Conservation (phyloP, 352 stramenopile species). For the Pythium phragmiticola region DNA sequence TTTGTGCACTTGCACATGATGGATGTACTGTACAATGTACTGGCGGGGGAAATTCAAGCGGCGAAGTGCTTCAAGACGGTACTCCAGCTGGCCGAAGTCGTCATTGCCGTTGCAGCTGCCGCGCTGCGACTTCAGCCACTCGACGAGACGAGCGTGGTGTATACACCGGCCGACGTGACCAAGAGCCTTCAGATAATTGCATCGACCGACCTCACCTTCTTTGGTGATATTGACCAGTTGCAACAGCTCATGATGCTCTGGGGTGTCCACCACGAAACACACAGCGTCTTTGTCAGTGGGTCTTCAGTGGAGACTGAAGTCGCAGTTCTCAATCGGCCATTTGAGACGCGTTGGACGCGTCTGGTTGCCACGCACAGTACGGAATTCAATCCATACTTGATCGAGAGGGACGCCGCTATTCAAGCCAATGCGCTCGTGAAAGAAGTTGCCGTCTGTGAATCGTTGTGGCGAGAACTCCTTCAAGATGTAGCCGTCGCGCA, state of each 20-base stretch:
- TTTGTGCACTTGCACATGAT: conserved; percentile 47
- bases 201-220: conserved; percentile 71
- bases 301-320: conserved; percentile 15
- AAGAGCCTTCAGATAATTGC: conserved; percentile 82
- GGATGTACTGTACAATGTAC: conserved; percentile 48
- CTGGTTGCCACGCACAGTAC: conserved; percentile 37
- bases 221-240: conserved; percentile 49
- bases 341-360: conserved; percentile 46
- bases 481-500: conserved; percentile 35
- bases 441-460: conserved; percentile 52
- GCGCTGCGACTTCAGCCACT: conserved; percentile 36
- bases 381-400: conserved; percentile 75
- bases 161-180: conserved; percentile 28
- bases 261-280: conserved; percentile 52
- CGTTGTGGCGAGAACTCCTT: conserved; percentile 55
- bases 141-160: conserved; percentile 8
- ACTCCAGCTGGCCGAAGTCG: conserved; percentile 42
- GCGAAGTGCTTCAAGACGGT: conserved; percentile 32
- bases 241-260: conserved; percentile 63
- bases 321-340: conserved; percentile 34
- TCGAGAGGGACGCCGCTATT: conserved; percentile 47
- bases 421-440: conserved; percentile 51
- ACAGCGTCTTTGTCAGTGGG: conserved; percentile 39
- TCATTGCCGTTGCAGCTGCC: conserved; percentile 47
- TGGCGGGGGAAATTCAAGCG: conserved; percentile 31